phyloP scores from a whole-genome alignment of 2,329 filamentous ascomycete genomes.

The Botrytis medusae region DNA sequence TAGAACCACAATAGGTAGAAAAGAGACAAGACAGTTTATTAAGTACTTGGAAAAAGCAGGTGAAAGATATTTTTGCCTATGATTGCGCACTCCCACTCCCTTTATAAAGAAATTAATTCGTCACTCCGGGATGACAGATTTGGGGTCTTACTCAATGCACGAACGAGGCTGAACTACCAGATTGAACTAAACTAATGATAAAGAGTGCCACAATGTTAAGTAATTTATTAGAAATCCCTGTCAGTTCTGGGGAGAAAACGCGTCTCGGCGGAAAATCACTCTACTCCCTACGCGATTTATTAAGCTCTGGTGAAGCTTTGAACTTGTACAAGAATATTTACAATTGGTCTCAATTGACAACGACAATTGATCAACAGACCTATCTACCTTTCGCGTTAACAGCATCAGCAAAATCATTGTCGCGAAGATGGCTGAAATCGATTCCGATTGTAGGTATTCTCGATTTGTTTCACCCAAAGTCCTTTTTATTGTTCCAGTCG shows the following conservation, averaged over 20 bases:
- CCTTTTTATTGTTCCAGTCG: background rate
- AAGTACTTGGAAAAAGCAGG: background rate
- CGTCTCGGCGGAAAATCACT: slow-evolving; percentile 27
- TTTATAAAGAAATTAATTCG: slow-evolving; percentile 15
- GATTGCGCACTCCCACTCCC: slow-evolving; percentile 6
- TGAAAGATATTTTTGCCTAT: background rate
- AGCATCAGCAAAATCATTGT: background rate
- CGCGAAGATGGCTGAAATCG: slow-evolving; percentile 29
- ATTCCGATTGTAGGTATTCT: slow-evolving; percentile 32
- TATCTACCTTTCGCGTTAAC: background rate
- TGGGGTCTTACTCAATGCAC: slow-evolving; percentile 12
- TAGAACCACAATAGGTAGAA: background rate
- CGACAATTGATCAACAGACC: background rate
- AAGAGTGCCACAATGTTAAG: background rate
- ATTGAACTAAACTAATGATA: background rate
- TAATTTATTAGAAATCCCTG: slow-evolving; percentile 10
- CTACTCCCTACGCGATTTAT: slow-evolving; percentile 31
- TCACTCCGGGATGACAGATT: slow-evolving; percentile 23
- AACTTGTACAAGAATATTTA: background rate
- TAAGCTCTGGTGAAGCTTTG: background rate
- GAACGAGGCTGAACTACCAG: slow-evolving; percentile 20
- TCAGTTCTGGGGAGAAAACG: background rate
- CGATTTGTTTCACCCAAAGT: background rate
- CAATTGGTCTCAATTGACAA: slow-evolving; percentile 5
- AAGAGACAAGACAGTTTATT: background rate